Percentiles rank a stretch among this genome's conserved stretches.
These are phyloP conservation scores for Candida incommunis DNA, from an alignment of 805 yeast species.

Conservation along the genomic window DNA sequence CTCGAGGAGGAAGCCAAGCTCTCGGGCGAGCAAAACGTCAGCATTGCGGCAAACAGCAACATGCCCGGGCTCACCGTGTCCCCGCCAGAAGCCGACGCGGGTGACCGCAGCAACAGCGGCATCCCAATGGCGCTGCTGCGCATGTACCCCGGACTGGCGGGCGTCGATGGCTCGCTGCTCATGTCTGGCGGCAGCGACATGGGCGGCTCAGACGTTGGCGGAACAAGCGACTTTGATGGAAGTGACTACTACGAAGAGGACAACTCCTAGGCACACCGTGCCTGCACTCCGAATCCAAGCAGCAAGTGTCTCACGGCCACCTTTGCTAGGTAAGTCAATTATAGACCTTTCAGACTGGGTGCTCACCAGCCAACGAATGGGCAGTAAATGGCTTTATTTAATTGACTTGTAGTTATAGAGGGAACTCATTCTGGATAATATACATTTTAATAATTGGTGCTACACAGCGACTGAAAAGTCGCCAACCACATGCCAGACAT, in stretches of 20 bases:
- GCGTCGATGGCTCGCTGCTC: not conserved
- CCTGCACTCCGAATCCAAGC: too few relatives aligned
- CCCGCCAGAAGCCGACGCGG: not conserved
- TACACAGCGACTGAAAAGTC: constrained; percentile 20
- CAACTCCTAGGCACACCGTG: too few relatives aligned
- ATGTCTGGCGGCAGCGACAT: not conserved
- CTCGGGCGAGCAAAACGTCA: not conserved
- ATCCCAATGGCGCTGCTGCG: not conserved
- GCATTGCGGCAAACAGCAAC: not conserved
- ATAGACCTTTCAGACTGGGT: too few relatives aligned
- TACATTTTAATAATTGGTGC: too few relatives aligned
- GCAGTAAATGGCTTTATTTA: too few relatives aligned
- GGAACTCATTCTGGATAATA: too few relatives aligned
- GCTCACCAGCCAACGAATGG: too few relatives aligned
- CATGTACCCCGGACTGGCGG: not conserved
- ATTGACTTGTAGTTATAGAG: not conserved
- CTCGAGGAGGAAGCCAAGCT: constrained; percentile 30
- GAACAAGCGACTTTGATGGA: not conserved
- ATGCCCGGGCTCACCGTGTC: not conserved
- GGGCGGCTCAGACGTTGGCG: not conserved
- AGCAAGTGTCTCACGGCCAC: too few relatives aligned
- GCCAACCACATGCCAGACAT: constrained; percentile 62
- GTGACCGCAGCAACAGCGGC: not conserved
- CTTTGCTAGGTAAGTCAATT: too few relatives aligned
- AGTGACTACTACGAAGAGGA: not conserved